These are phyloP conservation scores for Neurospora sp. DNA, from an alignment of 495 filamentous ascomycete genomes.

Conservation along the genomic window DNA sequence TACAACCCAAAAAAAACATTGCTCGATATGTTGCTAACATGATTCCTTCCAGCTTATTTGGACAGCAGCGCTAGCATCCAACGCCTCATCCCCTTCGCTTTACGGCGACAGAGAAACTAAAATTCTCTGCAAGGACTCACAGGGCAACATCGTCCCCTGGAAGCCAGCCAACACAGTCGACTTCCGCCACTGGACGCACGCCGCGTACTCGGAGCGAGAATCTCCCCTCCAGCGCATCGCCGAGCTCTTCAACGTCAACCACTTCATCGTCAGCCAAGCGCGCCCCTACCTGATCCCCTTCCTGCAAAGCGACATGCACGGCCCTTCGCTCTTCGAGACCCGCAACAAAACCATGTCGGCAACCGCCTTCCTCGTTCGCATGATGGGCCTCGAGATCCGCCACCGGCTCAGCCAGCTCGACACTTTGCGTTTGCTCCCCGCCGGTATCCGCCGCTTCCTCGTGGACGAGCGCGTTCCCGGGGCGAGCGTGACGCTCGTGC, in stretches of 20 bases:
- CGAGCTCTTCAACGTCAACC: constrained; percentile 89
- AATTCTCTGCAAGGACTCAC: constrained; percentile 74
- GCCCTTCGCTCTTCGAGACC: constrained; percentile 51
- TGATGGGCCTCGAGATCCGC: constrained; percentile 65
- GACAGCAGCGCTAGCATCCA: constrained; percentile 89
- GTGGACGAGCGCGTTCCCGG: constrained; percentile 84
- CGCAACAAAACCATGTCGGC: constrained; percentile 46
- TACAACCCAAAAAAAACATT: background rate
- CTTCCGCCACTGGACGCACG: constrained; percentile 59
- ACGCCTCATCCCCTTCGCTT: constrained; percentile 59
- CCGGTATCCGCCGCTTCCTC: constrained; percentile 60
- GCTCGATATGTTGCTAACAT: background rate
- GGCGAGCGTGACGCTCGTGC: constrained; percentile 70
- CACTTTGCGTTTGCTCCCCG: constrained; percentile 60
- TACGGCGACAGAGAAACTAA: constrained; percentile 50
- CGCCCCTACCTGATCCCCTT: constrained; percentile 79
- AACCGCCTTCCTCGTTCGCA: constrained; percentile 52
- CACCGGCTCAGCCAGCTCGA: constrained; percentile 80
- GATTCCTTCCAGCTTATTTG: constrained; percentile 55
- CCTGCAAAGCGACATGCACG: constrained; percentile 68
- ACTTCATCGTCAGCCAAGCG: constrained; percentile 73
- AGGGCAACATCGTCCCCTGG: constrained; percentile 75
- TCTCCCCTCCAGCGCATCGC: constrained; percentile 75
- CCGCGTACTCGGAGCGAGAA: constrained; percentile 61
- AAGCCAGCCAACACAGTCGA: constrained; percentile 52